phyloP scores from a whole-genome alignment of 78 protist genomes.

The Polysphondylium violaceum region DNA sequence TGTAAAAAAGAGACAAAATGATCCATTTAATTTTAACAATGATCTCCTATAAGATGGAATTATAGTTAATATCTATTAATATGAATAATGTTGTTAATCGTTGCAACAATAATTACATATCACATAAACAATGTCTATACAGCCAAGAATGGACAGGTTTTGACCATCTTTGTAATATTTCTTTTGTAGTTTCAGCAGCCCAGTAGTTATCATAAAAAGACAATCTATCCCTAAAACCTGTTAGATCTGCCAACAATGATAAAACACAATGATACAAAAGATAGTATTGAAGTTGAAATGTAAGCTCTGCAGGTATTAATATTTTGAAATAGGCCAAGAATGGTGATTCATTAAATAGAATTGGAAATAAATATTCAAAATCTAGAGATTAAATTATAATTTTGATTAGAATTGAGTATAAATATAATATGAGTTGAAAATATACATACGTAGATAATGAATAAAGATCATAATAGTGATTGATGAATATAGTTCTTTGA shows the following conservation, averaged over 20 bases:
- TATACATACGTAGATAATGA: constrained; percentile 23
- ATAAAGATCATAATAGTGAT: constrained; percentile 2
- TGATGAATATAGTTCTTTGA: constrained; percentile 40
- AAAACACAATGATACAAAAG: constrained; percentile 51
- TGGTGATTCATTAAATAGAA: neutral
- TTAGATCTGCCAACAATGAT: constrained; percentile 37
- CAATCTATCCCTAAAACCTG: constrained; percentile 45
- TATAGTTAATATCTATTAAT: neutral
- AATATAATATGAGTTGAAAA: neutral
- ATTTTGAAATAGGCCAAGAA: constrained; percentile 6
- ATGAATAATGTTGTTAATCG: neutral
- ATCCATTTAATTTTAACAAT: constrained; percentile 5
- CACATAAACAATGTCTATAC: constrained; percentile 36
- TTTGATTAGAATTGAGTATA: neutral
- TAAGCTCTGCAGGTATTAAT: constrained; percentile 30
- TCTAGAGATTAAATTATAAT: neutral
- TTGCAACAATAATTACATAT: constrained; percentile 2
- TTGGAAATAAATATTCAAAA: constrained; percentile 30
- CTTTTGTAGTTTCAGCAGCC: constrained; percentile 8
- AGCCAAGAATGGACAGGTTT: constrained; percentile 51
- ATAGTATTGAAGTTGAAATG: constrained; percentile 49
- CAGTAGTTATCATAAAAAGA: constrained; percentile 59
- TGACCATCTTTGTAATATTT: constrained; percentile 21
- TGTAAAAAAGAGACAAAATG: constrained; percentile 31
- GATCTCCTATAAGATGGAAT: neutral